Conservation (phyloP, 495 filamentous ascomycete genomes). For the Saxophila tyrrhenica region DNA sequence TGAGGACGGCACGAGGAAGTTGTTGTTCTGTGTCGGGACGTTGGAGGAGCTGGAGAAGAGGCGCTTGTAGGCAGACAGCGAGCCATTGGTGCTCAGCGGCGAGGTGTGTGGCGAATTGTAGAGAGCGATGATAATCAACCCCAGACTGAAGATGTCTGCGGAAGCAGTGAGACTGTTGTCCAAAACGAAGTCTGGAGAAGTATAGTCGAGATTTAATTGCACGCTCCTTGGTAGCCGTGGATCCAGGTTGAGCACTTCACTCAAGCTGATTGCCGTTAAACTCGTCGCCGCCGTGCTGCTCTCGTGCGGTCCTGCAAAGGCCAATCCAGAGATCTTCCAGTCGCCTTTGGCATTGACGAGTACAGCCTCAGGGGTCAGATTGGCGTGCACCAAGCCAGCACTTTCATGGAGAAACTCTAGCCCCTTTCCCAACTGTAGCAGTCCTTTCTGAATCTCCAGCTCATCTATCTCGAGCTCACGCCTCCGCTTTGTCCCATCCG, state of each 20-base stretch:
- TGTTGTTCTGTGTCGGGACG: slow-evolving; percentile 65
- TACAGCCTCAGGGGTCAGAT: slow-evolving; percentile 90
- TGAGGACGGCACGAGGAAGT: slow-evolving; percentile 57
- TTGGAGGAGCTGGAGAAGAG: slow-evolving; percentile 63
- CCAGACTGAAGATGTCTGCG: slow-evolving; percentile 87
- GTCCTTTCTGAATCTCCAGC: slow-evolving; percentile 90
- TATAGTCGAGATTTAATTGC: slow-evolving; percentile 84
- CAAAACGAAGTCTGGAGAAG: slow-evolving; percentile 84
- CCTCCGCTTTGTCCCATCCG: slow-evolving; percentile 54
- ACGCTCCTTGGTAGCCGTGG: slow-evolving; percentile 71
- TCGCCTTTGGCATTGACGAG: slow-evolving; percentile 93
- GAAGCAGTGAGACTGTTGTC: slow-evolving; percentile 70
- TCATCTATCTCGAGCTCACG: slow-evolving; percentile 93
- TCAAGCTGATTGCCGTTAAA: slow-evolving; percentile 63
- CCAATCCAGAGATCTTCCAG: slow-evolving; percentile 91
- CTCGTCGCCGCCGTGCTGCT: slow-evolving; percentile 56
- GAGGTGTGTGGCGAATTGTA: slow-evolving; percentile 89
- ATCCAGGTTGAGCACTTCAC: slow-evolving; percentile 74
- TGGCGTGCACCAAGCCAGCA: slow-evolving; percentile 84
- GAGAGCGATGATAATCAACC: slow-evolving; percentile 74
- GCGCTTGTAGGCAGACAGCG: slow-evolving; percentile 68
- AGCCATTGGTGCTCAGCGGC: slow-evolving; percentile 69
- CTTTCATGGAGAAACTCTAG: slow-evolving; percentile 96
- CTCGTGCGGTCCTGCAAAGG: slow-evolving; percentile 72
- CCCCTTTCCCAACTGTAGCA: slow-evolving; percentile 86